Evolutionary conservation across 2,329 filamentous ascomycete genomes (phyloP).

Genomic region (Macrophomina tecta): DNA sequence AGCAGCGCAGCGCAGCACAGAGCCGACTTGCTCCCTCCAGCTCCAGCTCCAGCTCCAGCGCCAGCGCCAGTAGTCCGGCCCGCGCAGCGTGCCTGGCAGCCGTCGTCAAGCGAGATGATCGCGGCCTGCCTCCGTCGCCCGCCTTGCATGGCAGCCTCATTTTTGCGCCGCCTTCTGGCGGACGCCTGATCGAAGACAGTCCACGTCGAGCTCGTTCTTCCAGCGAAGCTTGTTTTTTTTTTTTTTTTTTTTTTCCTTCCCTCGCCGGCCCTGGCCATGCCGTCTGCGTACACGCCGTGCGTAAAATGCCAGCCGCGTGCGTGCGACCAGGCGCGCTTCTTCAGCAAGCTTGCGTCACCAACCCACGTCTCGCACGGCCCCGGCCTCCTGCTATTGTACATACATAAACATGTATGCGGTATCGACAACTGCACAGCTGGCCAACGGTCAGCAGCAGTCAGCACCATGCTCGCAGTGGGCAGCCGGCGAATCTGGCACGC

Average conservation of each 20-base stretch:
- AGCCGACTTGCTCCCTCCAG: no score
- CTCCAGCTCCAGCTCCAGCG: no score
- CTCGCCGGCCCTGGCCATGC: neutral
- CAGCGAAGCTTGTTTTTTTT: slow-evolving; percentile 5
- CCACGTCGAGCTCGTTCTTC: slow-evolving; percentile 8
- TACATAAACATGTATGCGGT: neutral
- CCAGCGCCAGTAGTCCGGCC: neutral
- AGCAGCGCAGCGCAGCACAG: no score
- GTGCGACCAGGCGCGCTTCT: slow-evolving; percentile 11
- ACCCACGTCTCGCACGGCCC: neutral
- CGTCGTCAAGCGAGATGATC: slow-evolving; percentile 19
- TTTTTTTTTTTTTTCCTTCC: neutral
- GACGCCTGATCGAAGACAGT: neutral
- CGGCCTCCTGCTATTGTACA: neutral
- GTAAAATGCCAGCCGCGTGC: slow-evolving; percentile 16
- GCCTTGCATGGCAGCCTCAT: slow-evolving; percentile 26
- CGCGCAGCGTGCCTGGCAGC: slow-evolving; percentile 21
- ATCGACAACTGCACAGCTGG: neutral
- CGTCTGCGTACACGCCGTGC: neutral
- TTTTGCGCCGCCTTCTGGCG: slow-evolving; percentile 17
- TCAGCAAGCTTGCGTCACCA: neutral
- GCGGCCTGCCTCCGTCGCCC: slow-evolving; percentile 6
- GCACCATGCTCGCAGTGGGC: neutral
- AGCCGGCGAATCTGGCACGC: slow-evolving; percentile 10
- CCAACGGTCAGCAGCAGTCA: neutral